These are phyloP conservation scores for Cinnamomum micranthum DNA, from an alignment of 164 flowering plant genomes.

Conservation along the genomic window DNA sequence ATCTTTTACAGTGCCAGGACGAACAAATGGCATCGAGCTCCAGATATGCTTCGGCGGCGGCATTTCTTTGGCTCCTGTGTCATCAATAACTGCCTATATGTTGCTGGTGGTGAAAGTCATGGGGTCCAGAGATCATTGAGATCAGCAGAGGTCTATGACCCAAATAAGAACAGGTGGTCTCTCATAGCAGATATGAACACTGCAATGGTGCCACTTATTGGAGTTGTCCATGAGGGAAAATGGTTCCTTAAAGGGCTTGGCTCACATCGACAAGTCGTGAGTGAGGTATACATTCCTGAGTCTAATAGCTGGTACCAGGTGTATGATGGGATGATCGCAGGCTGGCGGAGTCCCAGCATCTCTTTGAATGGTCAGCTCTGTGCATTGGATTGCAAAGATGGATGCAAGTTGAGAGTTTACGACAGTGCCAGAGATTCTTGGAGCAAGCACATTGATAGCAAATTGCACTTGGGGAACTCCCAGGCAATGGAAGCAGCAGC, in stretches of 20 bases:
- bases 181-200: conserved; percentile 78
- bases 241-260: conserved; percentile 89
- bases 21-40: conserved; percentile 93
- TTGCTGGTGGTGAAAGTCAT: conserved; percentile 85
- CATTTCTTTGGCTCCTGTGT: conserved; percentile 82
- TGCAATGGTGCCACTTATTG: conserved; percentile 80
- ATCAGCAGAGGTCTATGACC: conserved; percentile 84
- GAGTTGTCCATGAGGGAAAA: conserved; percentile 69
- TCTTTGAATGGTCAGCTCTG: conserved; percentile 57
- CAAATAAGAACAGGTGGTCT: conserved; percentile 79
- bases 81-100: conserved; percentile 82
- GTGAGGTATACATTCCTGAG: conserved; percentile 72
- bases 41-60: conserved; percentile 75
- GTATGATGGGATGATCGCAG: conserved; percentile 74
- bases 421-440: conserved; percentile 58
- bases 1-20: conserved; percentile 75
- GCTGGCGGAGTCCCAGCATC: conserved; percentile 76
- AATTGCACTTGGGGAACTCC: conserved; percentile 67
- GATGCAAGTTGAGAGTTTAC: conserved; percentile 73
- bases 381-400: conserved; percentile 85
- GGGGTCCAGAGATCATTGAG: conserved; percentile 59
- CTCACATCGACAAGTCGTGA: conserved; percentile 66
- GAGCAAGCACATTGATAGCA: conserved; percentile 68
- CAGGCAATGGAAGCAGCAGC: conserved; percentile 74
- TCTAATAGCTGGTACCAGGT: conserved; percentile 62